phyloP scores from a whole-genome alignment of 2,329 filamentous ascomycete species.

The Fusarium falciforme region DNA sequence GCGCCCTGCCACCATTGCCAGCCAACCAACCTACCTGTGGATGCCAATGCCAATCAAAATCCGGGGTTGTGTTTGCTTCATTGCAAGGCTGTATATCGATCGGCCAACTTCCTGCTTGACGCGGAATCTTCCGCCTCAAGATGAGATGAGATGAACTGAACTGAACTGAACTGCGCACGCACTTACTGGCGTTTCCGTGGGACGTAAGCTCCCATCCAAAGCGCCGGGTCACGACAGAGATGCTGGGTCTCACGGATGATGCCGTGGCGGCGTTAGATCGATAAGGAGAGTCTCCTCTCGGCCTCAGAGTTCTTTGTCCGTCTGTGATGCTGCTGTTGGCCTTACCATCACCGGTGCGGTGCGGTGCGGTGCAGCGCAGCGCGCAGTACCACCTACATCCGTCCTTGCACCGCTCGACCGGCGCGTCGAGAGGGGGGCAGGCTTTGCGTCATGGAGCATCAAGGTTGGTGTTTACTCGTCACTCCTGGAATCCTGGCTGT shows the following conservation, averaged over 20 bases:
- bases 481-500: conserved; percentile 39
- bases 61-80: neutral
- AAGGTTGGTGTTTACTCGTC: conserved; percentile 20
- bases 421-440: conserved; percentile 16
- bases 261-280: conserved; percentile 34
- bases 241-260: conserved; percentile 32
- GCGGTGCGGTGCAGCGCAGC: neutral
- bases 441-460: conserved; percentile 41
- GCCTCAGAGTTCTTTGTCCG: neutral
- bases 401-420: conserved; percentile 25
- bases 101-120: neutral
- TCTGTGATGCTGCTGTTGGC: conserved; percentile 21
- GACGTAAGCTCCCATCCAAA: neutral
- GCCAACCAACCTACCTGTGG: conserved; percentile 4
- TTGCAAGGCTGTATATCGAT: neutral
- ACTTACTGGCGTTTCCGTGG: neutral
- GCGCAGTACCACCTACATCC: conserved; percentile 10
- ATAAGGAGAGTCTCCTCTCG: neutral
- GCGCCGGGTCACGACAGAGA: neutral
- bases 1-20: conserved; percentile 9
- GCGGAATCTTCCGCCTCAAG: neutral
- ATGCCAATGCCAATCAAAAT: neutral
- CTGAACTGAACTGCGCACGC: neutral
- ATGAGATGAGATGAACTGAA: neutral
- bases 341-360: neutral